Percentiles rank a stretch among this genome's conserved stretches.
Evolutionary conservation across 2,329 filamentous ascomycete species (phyloP).

Genomic region (Phaeosphaeria sp.): DNA sequence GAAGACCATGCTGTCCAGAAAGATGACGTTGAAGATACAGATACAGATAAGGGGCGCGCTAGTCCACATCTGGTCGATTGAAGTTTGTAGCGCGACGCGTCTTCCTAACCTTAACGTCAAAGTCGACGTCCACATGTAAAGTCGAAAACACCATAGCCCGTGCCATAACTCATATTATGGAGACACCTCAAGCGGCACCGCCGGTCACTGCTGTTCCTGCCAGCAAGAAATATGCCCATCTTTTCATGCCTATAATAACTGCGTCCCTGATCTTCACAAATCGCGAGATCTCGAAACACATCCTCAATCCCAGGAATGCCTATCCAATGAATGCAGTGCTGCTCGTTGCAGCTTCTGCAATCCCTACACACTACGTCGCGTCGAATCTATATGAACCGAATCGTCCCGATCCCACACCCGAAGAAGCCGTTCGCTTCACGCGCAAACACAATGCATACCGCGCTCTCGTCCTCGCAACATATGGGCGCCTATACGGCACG

Average conservation of each 20-base stretch:
- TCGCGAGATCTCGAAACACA: constrained; percentile 4
- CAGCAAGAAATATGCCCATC: constrained; percentile 14
- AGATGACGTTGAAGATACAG: background rate
- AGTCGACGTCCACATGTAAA: background rate
- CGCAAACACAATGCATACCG: constrained; percentile 19
- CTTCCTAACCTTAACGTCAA: background rate
- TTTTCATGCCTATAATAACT: constrained; percentile 24
- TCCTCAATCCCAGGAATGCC: constrained; percentile 1
- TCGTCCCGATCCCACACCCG: constrained; percentile 13
- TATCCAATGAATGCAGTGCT: constrained; percentile 1
- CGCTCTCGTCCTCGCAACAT: constrained; percentile 20
- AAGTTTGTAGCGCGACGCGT: background rate
- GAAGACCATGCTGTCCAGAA: too few relatives aligned
- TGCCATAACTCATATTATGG: background rate
- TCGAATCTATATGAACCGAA: constrained; percentile 17
- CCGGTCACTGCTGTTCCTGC: background rate
- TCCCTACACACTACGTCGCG: constrained; percentile 20
- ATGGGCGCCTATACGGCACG: constrained; percentile 19
- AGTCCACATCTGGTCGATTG: background rate
- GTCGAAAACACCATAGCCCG: background rate
- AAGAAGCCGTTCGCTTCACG: constrained; percentile 22
- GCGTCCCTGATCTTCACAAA: constrained; percentile 9
- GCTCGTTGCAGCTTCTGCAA: constrained; percentile 7
- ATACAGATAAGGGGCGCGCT: background rate
- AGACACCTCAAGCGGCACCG: background rate